A percentile compares a stretch with the other conserved stretches of the same genome.
Conservation (phyloP, 306 rosid genomes). For the Lupinus albus region DNA sequence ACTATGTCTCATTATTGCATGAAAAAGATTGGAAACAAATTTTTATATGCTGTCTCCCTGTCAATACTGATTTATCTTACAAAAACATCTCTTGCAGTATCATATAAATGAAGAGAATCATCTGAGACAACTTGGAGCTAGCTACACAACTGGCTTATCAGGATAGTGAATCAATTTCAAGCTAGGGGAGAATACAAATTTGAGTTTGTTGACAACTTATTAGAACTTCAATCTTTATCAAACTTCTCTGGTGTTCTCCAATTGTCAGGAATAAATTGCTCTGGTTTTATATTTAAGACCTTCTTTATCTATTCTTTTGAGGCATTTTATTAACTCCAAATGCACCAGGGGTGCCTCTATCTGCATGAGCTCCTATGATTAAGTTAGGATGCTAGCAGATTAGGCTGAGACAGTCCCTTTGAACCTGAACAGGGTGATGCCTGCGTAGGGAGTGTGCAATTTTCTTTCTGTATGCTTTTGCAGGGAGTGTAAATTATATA, state of each 20-base stretch:
- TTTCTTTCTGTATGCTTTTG: slow-evolving; percentile 55
- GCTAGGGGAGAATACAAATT: slow-evolving; percentile 50
- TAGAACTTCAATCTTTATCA: slow-evolving; percentile 41
- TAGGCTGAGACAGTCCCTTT: slow-evolving; percentile 99
- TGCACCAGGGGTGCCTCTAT: slow-evolving; percentile 99
- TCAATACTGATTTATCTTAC: slow-evolving; percentile 35
- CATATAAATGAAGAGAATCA: slow-evolving; percentile 40
- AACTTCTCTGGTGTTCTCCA: slow-evolving; percentile 40
- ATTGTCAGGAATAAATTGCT: slow-evolving; percentile 51
- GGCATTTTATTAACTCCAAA: slow-evolving; percentile 59
- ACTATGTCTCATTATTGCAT: background rate
- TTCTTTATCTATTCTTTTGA: slow-evolving; percentile 6
- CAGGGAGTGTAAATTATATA: slow-evolving; percentile 56
- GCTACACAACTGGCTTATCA: slow-evolving; percentile 39
- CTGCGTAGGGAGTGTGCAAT: slow-evolving; percentile 99
- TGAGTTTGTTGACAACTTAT: slow-evolving; percentile 52
- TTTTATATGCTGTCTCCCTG: background rate
- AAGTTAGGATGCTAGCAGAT: slow-evolving; percentile 59
- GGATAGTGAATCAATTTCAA: slow-evolving; percentile 44
- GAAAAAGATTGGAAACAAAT: background rate
- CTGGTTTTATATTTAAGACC: slow-evolving; percentile 20
- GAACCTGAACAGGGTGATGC: slow-evolving; percentile 99
- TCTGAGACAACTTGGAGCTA: slow-evolving; percentile 44
- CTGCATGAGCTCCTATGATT: slow-evolving; percentile 60
- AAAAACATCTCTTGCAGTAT: slow-evolving; percentile 49